phyloP scores from a whole-genome alignment of 768 basidiomycete species.

The Leccinum disarticulatum region DNA sequence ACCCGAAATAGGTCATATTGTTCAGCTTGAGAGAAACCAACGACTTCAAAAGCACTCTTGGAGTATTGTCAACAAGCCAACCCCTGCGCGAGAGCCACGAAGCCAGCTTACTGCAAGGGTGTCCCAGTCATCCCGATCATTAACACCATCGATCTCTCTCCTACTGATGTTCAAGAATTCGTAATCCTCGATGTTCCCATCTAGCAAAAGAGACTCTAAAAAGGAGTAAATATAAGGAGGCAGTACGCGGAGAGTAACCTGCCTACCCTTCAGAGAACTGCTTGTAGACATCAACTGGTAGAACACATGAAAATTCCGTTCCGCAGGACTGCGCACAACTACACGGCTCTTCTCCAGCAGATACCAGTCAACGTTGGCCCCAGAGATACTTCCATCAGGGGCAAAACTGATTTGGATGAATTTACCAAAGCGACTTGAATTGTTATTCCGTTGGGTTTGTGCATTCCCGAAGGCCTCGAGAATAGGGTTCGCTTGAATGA shows the following conservation, averaged over 20 bases:
- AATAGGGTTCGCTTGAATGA: conserved; percentile 96
- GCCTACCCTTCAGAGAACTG: conserved; percentile 64
- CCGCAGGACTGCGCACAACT: conserved; percentile 81
- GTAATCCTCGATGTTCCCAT: conserved; percentile 75
- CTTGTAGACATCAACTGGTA: conserved; percentile 90
- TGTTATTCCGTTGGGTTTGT: conserved; percentile 97
- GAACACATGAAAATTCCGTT: conserved; percentile 95
- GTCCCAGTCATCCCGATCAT: conserved; percentile 89
- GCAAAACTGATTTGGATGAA: conserved; percentile 96
- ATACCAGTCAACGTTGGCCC: conserved; percentile 99
- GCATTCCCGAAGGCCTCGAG: conserved; percentile 98
- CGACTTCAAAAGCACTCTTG: conserved; percentile 80
- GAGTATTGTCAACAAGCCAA: conserved; percentile 6
- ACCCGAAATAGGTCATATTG: conserved; percentile 94
- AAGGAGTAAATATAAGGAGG: conserved; percentile 11
- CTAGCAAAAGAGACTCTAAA: conserved; percentile 71
- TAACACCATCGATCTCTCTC: conserved; percentile 91
- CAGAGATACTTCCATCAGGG: conserved; percentile 90
- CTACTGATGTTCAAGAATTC: conserved; percentile 90
- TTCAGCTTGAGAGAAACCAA: conserved; percentile 83
- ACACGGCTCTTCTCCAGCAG: conserved; percentile 96
- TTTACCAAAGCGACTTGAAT: conserved; percentile 98
- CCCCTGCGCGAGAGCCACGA: background rate
- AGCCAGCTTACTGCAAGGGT: conserved; percentile 56
- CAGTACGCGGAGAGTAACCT: background rate